Percentiles rank a stretch among this genome's conserved stretches.
phyloP scores from a whole-genome alignment of 176 grass and related monocot genomes.

The Raddia distichophylla region DNA sequence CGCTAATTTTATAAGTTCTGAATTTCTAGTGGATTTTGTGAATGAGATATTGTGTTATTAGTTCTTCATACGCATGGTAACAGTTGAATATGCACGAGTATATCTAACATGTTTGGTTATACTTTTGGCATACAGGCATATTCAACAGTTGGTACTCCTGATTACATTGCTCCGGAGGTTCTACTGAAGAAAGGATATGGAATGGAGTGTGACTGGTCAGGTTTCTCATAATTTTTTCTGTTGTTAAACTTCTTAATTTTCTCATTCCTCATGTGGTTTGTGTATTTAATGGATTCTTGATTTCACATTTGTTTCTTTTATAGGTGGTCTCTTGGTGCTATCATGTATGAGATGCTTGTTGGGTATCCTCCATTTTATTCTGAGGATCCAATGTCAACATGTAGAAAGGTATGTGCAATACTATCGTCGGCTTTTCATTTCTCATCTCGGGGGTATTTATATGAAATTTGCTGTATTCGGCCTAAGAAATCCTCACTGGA shows the following conservation, averaged over 20 bases:
- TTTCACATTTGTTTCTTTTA: constrained; percentile 32
- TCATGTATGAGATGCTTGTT: constrained; percentile 99
- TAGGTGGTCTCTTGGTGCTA: constrained; percentile 99
- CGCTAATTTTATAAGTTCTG: constrained; percentile 23
- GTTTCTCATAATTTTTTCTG: constrained; percentile 34
- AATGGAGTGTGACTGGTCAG: constrained; percentile 98
- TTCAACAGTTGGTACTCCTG: constrained; percentile 97
- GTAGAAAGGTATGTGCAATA: constrained; percentile 72
- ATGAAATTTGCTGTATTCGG: constrained; percentile 11
- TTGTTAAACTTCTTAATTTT: constrained; percentile 14
- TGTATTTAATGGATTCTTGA: constrained; percentile 63
- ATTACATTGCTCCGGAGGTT: constrained; percentile 99
- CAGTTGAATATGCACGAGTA: not conserved
- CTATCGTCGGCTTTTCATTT: constrained; percentile 7
- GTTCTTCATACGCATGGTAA: constrained; percentile 4
- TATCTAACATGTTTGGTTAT: constrained; percentile 20
- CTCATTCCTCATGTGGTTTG: constrained; percentile 8
- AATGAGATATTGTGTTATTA: constrained; percentile 22
- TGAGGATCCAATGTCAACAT: constrained; percentile 97
- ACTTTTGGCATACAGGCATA: constrained; percentile 65
- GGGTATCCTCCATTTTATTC: constrained; percentile 99
- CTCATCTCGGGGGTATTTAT: constrained; percentile 12
- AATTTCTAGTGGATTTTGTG: constrained; percentile 23
- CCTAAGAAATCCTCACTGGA: constrained; percentile 14
- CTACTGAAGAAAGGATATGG: constrained; percentile 98